phyloP scores from a whole-genome alignment of 2,329 filamentous ascomycete genomes.

The Aureobasidium sp. region DNA sequence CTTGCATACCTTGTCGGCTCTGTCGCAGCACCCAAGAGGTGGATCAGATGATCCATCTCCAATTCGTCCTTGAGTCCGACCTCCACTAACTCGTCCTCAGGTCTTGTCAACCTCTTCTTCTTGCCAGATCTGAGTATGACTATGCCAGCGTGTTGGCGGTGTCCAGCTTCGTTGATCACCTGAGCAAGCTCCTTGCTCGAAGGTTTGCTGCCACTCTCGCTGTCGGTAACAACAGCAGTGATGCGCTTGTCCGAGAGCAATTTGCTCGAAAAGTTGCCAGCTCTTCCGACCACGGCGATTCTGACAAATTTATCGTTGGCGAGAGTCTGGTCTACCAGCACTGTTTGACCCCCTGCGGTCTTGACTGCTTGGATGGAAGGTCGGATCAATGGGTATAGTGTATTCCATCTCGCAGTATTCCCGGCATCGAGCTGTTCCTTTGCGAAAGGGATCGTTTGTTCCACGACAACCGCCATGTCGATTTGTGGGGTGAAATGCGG shows the following conservation, averaged over 20 bases:
- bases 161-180: slow-evolving; percentile 19
- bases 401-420: slow-evolving; percentile 25
- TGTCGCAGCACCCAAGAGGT: slow-evolving; percentile 23
- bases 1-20: slow-evolving; percentile 16
- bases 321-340: slow-evolving; percentile 24
- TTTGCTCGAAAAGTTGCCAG: slow-evolving; percentile 27
- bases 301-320: slow-evolving; percentile 20
- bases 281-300: slow-evolving; percentile 22
- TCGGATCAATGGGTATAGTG: slow-evolving; percentile 26
- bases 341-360: slow-evolving; percentile 22
- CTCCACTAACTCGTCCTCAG: slow-evolving; percentile 20
- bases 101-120: slow-evolving; percentile 19
- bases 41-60: slow-evolving; percentile 25
- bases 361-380: slow-evolving; percentile 21
- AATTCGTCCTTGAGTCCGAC: slow-evolving; percentile 21
- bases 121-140: slow-evolving; percentile 23
- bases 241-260: slow-evolving; percentile 25
- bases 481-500: slow-evolving; percentile 3
- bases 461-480: slow-evolving; percentile 27
- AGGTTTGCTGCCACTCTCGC: slow-evolving; percentile 16
- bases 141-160: slow-evolving; percentile 19
- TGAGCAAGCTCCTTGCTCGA: slow-evolving; percentile 22
- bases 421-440: slow-evolving; percentile 21
- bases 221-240: slow-evolving; percentile 24
- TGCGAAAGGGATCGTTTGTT: slow-evolving; percentile 28